These are phyloP conservation scores for Acanthamoeba quina DNA, from an alignment of 208 protist species.

Conservation along the genomic window DNA sequence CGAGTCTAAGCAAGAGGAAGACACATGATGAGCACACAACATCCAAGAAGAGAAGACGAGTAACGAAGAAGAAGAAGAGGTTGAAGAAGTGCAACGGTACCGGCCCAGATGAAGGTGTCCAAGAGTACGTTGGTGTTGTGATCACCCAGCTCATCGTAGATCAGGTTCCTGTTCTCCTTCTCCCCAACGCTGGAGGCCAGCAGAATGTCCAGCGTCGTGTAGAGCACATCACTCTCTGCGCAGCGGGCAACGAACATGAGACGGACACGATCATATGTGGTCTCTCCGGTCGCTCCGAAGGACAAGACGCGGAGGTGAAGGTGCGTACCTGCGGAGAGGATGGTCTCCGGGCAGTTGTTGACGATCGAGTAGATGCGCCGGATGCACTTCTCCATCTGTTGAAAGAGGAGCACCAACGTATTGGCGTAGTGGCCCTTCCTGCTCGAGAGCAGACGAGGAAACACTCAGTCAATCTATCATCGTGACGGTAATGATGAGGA, in stretches of 20 bases:
- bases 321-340: constrained; percentile 38
- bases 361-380: constrained; percentile 20
- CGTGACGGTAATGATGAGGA: neutral
- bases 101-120: constrained; percentile 60
- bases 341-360: constrained; percentile 20
- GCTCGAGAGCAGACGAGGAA: neutral
- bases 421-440: constrained; percentile 28
- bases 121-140: neutral
- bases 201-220: constrained; percentile 50
- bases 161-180: constrained; percentile 33
- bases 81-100: neutral
- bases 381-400: constrained; percentile 26
- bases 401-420: constrained; percentile 46
- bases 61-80: neutral
- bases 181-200: neutral
- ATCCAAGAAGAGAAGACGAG: neutral
- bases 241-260: neutral
- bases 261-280: neutral
- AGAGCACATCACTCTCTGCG: constrained; percentile 3
- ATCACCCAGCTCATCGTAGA: constrained; percentile 22
- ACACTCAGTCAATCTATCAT: neutral
- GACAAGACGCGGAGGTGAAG: no score
- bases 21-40: neutral
- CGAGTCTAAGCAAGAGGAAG: neutral
- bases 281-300: neutral